Evolutionary conservation across 2,329 filamentous ascomycete species (phyloP).

Genomic region (Monilinia aucupariae): DNA sequence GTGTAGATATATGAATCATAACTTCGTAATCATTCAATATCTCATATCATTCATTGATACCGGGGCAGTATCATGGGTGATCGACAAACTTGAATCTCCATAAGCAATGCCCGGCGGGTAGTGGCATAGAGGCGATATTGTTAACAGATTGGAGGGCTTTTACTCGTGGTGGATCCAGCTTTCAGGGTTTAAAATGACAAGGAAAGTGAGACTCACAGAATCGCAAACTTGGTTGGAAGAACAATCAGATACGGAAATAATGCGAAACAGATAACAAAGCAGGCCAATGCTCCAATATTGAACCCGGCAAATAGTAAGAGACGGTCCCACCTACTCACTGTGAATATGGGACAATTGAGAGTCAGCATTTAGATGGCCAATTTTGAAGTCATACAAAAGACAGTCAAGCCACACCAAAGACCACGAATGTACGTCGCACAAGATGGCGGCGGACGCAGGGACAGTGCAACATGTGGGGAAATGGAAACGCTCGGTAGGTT

Average conservation of each 20-base stretch:
- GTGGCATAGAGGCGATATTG: slow-evolving; percentile 35
- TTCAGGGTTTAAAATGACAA: slow-evolving; percentile 19
- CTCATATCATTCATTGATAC: background rate
- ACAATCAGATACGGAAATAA: slow-evolving; percentile 78
- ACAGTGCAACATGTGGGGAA: slow-evolving; percentile 27
- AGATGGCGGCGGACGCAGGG: slow-evolving; percentile 32
- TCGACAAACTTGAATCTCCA: slow-evolving; percentile 8
- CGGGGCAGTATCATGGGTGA: background rate
- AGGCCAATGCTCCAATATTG: slow-evolving; percentile 81
- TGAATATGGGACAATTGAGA: slow-evolving; percentile 39
- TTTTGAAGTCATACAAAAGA: slow-evolving; percentile 24
- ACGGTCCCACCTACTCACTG: slow-evolving; percentile 97
- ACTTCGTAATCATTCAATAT: slow-evolving; percentile 9
- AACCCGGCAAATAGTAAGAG: slow-evolving; percentile 87
- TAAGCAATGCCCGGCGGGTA: slow-evolving; percentile 36
- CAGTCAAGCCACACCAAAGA: slow-evolving; percentile 22
- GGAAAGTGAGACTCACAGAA: slow-evolving; percentile 67
- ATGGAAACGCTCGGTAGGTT: slow-evolving; percentile 18
- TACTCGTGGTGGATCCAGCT: slow-evolving; percentile 21
- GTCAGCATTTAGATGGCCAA: slow-evolving; percentile 30
- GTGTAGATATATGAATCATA: slow-evolving; percentile 22
- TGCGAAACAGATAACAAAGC: slow-evolving; percentile 90
- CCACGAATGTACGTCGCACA: slow-evolving; percentile 27
- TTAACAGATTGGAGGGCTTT: slow-evolving; percentile 23
- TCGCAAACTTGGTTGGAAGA: slow-evolving; percentile 88